Evolutionary conservation across 768 basidiomycete species (phyloP).

Genomic region (Cyclocybe aegerita): DNA sequence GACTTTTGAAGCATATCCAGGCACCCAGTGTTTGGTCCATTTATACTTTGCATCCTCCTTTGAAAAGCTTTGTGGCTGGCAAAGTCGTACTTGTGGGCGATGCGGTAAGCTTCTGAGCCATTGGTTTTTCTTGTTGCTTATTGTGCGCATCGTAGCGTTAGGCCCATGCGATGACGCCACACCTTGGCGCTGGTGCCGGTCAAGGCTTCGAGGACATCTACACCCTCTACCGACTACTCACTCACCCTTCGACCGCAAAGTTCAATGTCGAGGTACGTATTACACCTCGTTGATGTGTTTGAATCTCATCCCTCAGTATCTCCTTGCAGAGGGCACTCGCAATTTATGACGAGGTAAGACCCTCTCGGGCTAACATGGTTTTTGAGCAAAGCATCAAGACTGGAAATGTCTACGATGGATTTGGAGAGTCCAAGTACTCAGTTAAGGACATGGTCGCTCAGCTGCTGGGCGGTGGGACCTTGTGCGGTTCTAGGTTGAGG

Average conservation of each 20-base stretch:
- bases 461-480: conserved; percentile 42
- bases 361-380: conserved; percentile 50
- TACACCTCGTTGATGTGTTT: not conserved
- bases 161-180: conserved; percentile 62
- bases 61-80: conserved; percentile 41
- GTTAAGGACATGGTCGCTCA: conserved; percentile 30
- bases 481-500: conserved; percentile 48
- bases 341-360: conserved; percentile 44
- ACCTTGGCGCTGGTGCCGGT: conserved; percentile 57
- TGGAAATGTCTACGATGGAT: conserved; percentile 46
- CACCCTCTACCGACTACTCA: conserved; percentile 44
- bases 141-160: conserved; percentile 16
- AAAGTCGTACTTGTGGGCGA: conserved; percentile 55
- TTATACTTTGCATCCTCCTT: conserved; percentile 45
- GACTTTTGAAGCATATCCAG: conserved; percentile 45
- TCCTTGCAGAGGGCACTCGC: conserved; percentile 40
- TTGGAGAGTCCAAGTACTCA: conserved; percentile 29
- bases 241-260: conserved; percentile 36
- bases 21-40: conserved; percentile 53
- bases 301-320: not conserved
- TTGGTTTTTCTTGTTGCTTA: not conserved
- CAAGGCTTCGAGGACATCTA: conserved; percentile 61
- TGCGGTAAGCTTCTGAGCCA: conserved; percentile 32
- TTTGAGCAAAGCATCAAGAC: conserved; percentile 36
- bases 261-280: conserved; percentile 40